phyloP scores from a whole-genome alignment of 805 yeast genomes.

The Wickerhamomyces pijperi region DNA sequence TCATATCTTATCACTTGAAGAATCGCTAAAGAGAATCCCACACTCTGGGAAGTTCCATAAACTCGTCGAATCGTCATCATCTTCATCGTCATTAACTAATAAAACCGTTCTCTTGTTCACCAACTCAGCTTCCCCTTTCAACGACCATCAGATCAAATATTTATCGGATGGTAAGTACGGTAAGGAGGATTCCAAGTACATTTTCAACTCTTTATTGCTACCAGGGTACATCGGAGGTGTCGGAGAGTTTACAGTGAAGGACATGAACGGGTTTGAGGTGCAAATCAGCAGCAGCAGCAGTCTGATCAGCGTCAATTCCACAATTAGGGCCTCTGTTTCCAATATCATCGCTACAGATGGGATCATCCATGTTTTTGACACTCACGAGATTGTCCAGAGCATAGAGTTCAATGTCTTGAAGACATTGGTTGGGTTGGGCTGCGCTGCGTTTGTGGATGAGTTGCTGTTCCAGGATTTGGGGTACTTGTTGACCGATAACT shows the following conservation, averaged over 20 bases:
- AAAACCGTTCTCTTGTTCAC: conserved; percentile 36
- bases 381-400: conserved; percentile 14
- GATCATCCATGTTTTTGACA: conserved; percentile 35
- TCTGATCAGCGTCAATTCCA: conserved; percentile 24
- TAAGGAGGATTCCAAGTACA: conserved; percentile 14
- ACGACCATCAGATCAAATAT: conserved; percentile 35
- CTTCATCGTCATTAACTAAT: conserved; percentile 14
- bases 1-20: conserved; percentile 24
- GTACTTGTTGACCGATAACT: conserved; percentile 42
- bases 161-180: conserved; percentile 22
- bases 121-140: conserved; percentile 27
- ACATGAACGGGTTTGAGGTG: conserved; percentile 18
- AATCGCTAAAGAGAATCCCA: conserved; percentile 17
- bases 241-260: conserved; percentile 5
- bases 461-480: conserved; percentile 47
- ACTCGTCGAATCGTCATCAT: background rate
- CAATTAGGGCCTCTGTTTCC: conserved; percentile 22
- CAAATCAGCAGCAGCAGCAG: conserved; percentile 22
- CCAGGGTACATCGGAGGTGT: conserved; percentile 37
- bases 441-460: conserved; percentile 59
- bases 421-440: conserved; percentile 46
- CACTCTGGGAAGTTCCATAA: conserved; percentile 1
- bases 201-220: conserved; percentile 25
- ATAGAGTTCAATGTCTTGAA: conserved; percentile 42
- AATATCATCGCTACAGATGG: conserved; percentile 37